phyloP scores from a whole-genome alignment of 352 stramenopile genomes.

The Phytophthora constricta region DNA sequence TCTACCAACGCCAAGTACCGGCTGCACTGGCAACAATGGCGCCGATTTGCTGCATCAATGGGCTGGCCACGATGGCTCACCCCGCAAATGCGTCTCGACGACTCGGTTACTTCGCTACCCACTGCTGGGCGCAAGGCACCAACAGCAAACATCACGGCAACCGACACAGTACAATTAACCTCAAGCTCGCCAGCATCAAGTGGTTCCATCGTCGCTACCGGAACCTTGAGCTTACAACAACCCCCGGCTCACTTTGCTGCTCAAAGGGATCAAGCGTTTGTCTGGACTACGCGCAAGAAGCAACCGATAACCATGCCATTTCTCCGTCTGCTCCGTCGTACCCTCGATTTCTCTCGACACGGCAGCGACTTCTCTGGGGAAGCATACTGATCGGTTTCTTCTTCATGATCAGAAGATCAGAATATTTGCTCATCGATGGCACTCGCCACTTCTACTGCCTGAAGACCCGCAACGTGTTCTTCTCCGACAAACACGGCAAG shows the following conservation, averaged over 20 bases:
- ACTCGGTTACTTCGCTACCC: not conserved
- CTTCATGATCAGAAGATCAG: constrained; percentile 20
- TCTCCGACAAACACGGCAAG: constrained; percentile 20
- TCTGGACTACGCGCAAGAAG: constrained; percentile 7
- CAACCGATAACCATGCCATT: constrained; percentile 11
- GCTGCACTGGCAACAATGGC: constrained; percentile 23
- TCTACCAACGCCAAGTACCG: constrained; percentile 22
- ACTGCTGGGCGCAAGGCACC: not conserved
- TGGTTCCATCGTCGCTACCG: constrained; percentile 11
- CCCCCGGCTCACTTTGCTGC: constrained; percentile 4
- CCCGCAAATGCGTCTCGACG: not conserved
- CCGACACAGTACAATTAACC: not conserved
- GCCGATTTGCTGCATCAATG: constrained; percentile 10
- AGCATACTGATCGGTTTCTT: constrained; percentile 21
- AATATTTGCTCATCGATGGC: not conserved
- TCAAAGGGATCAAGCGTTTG: constrained; percentile 1
- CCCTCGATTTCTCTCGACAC: constrained; percentile 4
- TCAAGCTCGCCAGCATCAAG: constrained; percentile 1
- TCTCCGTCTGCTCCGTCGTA: constrained; percentile 11
- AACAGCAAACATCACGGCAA: not conserved
- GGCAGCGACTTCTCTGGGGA: constrained; percentile 14
- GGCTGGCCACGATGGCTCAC: constrained; percentile 19
- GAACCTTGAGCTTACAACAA: not conserved
- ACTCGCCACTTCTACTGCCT: constrained; percentile 15
- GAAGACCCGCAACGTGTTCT: constrained; percentile 16